Evolutionary conservation across 1,284 basidiomycete genomes (phyloP).

Genomic region (Puccinia coronata): DNA sequence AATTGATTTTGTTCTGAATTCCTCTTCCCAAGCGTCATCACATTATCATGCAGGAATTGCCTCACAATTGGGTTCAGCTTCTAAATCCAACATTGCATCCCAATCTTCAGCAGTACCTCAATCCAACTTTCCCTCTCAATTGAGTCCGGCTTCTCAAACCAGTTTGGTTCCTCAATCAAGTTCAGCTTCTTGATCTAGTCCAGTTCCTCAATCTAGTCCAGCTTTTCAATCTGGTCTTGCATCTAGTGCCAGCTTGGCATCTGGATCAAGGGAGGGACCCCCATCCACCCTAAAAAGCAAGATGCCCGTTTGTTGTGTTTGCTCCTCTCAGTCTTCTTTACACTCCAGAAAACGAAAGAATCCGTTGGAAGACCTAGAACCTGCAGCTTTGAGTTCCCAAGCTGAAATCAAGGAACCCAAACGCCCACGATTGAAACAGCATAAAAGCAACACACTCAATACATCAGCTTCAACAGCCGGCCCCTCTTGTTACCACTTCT

Average conservation of each 20-base stretch:
- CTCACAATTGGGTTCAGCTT: neutral
- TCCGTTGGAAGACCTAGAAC: neutral
- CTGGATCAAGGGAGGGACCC: too few species aligned
- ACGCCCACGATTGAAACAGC: neutral
- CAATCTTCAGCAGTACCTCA: neutral
- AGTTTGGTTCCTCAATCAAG: too few species aligned
- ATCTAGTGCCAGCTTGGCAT: too few species aligned
- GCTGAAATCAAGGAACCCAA: neutral
- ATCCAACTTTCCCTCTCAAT: neutral
- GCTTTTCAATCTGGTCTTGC: too few species aligned
- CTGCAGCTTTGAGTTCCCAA: neutral
- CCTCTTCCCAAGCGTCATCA: neutral
- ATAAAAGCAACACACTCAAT: neutral
- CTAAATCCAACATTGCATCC: neutral
- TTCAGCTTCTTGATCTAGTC: too few species aligned
- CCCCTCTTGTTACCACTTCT: neutral
- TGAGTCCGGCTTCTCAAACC: too few species aligned
- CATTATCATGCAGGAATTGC: neutral
- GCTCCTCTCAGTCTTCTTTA: too few species aligned
- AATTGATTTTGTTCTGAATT: neutral
- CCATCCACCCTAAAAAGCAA: too few species aligned
- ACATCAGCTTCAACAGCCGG: neutral
- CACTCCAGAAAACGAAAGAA: constrained; percentile 13
- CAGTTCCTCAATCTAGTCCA: too few species aligned
- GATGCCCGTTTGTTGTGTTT: too few species aligned